A percentile compares a stretch with the other conserved stretches of the same genome.
Conservation (phyloP, 2,329 filamentous ascomycete species). For the Aspergillus vadensis region DNA sequence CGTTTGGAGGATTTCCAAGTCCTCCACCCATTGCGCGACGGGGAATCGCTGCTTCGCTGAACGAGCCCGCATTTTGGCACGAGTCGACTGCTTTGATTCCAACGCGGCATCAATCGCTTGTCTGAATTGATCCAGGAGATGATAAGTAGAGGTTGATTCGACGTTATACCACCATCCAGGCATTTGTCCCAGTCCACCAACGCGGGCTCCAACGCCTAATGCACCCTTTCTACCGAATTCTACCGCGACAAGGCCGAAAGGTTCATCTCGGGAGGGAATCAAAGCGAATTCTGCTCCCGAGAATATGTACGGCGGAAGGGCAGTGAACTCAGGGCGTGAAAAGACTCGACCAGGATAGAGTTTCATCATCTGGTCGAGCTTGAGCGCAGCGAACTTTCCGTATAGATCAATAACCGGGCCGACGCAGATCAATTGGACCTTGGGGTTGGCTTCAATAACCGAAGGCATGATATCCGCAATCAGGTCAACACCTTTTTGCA, state of each 20-base stretch:
- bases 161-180: constrained; percentile 74
- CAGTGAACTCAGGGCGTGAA: constrained; percentile 68
- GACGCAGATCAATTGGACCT: constrained; percentile 62
- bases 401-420: constrained; percentile 68
- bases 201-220: constrained; percentile 64
- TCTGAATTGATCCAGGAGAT: constrained; percentile 66
- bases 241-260: constrained; percentile 67
- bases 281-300: constrained; percentile 67
- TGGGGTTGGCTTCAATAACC: constrained; percentile 61
- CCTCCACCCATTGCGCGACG: constrained; percentile 66
- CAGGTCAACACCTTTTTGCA: constrained; percentile 68
- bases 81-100: constrained; percentile 56
- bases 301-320: constrained; percentile 65
- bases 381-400: constrained; percentile 66
- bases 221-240: constrained; percentile 69
- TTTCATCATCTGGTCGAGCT: constrained; percentile 64
- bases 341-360: constrained; percentile 65
- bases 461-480: constrained; percentile 67
- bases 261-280: constrained; percentile 68
- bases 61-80: constrained; percentile 64
- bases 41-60: constrained; percentile 67
- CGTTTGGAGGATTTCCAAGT: constrained; percentile 62
- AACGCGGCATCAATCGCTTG: constrained; percentile 62
- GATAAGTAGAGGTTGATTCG: constrained; percentile 63
- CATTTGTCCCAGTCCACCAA: constrained; percentile 68